Base-by-base conservation (phyloP, 257 asterid species). In the Petunia secreta region DNA sequence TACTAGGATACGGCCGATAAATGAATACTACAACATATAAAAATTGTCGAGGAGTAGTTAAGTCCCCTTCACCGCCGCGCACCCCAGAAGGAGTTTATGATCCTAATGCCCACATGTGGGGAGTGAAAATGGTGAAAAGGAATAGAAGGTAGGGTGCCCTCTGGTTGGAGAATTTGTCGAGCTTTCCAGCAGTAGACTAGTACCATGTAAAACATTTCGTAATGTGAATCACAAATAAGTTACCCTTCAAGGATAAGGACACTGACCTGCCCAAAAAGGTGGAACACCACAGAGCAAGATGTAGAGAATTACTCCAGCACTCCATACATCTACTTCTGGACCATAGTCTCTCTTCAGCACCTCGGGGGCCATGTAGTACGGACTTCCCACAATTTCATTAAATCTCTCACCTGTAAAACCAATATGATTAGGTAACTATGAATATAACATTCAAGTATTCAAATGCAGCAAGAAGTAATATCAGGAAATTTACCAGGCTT, bases 341-440 rank as follows among this genome's bases (percentile, higher is more conserved):
- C 90, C 90, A 75, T 87, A 87, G 79, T 87, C 81, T 81, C 87
- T 85, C 80, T 85, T 87, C 75, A 87, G 86, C 78, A 87, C 90
- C 85, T 87, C 90, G 0, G 90, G 90, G 13, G 90, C 90, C 90
- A 87, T 87, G 83, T 87, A 87, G 67, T 85, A 85, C 16, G 90
- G 90, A 60, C 90, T 87, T 75, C 90, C 90, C 37, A 87, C 90
- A 79, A 87, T 87, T 78, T 87, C 90, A 11, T 83, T 83, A 80
- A 87, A 87, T 76, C 39, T 80, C 82, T 85, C 86, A 7, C 90
- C 90, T 87, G 68, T 14, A 74, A 54, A 54, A 50, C 8, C 77
- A 79, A 58, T 13, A 63, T 8, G 2, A 71, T 44, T 46, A 15
- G 60, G 44, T 71, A 71, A 48, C 60, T 6, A 16, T 71, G 11